A percentile compares a stretch with the other conserved stretches of the same genome.
Evolutionary conservation across 2,329 filamentous ascomycete species (phyloP).

Genomic region (Phialophora verrucosa): DNA sequence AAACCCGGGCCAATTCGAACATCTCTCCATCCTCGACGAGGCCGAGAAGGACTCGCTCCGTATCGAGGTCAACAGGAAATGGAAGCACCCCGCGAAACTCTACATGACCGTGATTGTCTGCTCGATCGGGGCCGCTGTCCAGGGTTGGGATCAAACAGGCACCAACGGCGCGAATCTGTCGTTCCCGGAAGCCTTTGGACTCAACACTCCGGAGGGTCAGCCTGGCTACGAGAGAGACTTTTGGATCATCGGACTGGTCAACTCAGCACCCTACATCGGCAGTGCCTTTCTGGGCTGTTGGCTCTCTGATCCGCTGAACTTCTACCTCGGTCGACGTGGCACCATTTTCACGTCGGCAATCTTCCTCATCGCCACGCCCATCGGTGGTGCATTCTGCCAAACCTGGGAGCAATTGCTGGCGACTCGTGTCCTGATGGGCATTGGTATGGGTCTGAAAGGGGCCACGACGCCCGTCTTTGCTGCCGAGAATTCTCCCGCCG

Average conservation of each 20-base stretch:
- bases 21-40: slow-evolving; percentile 44
- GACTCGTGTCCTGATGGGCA: slow-evolving; percentile 42
- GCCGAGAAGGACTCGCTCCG: slow-evolving; percentile 46
- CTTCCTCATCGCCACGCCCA: slow-evolving; percentile 42
- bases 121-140: slow-evolving; percentile 52
- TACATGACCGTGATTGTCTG: slow-evolving; percentile 50
- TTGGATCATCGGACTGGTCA: slow-evolving; percentile 56
- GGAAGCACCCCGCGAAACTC: slow-evolving; percentile 46
- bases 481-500: slow-evolving; percentile 41
- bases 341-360: slow-evolving; percentile 44
- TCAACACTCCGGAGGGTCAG: slow-evolving; percentile 36
- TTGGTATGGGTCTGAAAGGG: slow-evolving; percentile 44
- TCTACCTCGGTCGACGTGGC: slow-evolving; percentile 42
- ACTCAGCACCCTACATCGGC: slow-evolving; percentile 61
- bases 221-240: slow-evolving; percentile 37
- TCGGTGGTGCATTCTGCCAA: slow-evolving; percentile 41
- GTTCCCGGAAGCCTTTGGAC: slow-evolving; percentile 47
- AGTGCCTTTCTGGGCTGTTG: slow-evolving; percentile 62
- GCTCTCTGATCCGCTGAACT: slow-evolving; percentile 43
- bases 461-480: slow-evolving; percentile 42
- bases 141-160: slow-evolving; percentile 54
- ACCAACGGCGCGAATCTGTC: slow-evolving; percentile 53
- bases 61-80: slow-evolving; percentile 45
- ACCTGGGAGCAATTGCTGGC: slow-evolving; percentile 42
- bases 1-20: slow-evolving; percentile 33